Evolutionary conservation across 495 filamentous ascomycete species (phyloP).

Genomic region (Elasticomyces elasticus): DNA sequence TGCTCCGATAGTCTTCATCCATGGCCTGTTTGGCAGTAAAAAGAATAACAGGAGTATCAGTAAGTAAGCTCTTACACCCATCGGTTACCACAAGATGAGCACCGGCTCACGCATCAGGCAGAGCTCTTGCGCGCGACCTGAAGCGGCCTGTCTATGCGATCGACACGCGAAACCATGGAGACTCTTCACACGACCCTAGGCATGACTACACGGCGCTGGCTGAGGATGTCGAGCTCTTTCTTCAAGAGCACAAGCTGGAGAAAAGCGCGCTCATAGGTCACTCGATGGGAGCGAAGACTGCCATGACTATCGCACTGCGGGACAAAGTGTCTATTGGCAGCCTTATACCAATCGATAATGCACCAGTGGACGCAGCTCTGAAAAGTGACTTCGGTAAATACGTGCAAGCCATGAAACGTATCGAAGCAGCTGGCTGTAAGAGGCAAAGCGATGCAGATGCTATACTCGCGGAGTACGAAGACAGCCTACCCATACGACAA

Average conservation of each 20-base stretch:
- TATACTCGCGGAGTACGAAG: conserved; percentile 69
- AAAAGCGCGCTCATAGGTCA: conserved; percentile 77
- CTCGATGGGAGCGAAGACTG: conserved; percentile 96
- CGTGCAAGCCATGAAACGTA: conserved; percentile 70
- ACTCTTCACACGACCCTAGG: conserved; percentile 62
- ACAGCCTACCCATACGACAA: conserved; percentile 67
- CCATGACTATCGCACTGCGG: conserved; percentile 75
- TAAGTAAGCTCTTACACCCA: conserved; percentile 55
- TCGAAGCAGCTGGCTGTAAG: conserved; percentile 56
- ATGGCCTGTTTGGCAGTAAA: conserved; percentile 92
- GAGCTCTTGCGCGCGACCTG: conserved; percentile 72
- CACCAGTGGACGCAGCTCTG: conserved; percentile 69
- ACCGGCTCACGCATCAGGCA: conserved; percentile 32
- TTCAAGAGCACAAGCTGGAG: conserved; percentile 58
- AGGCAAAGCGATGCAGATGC: conserved; percentile 68
- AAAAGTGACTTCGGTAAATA: conserved; percentile 69
- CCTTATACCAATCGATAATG: conserved; percentile 84
- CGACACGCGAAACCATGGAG: conserved; percentile 90
- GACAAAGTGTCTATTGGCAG: conserved; percentile 53
- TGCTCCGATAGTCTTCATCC: conserved; percentile 74
- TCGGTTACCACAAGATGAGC: neutral
- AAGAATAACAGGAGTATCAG: conserved; percentile 93
- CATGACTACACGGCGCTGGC: conserved; percentile 86
- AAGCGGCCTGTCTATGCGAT: conserved; percentile 73
- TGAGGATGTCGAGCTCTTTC: conserved; percentile 74